phyloP scores from a whole-genome alignment of 1,284 basidiomycete species.

The Spongispora temasekensis region DNA sequence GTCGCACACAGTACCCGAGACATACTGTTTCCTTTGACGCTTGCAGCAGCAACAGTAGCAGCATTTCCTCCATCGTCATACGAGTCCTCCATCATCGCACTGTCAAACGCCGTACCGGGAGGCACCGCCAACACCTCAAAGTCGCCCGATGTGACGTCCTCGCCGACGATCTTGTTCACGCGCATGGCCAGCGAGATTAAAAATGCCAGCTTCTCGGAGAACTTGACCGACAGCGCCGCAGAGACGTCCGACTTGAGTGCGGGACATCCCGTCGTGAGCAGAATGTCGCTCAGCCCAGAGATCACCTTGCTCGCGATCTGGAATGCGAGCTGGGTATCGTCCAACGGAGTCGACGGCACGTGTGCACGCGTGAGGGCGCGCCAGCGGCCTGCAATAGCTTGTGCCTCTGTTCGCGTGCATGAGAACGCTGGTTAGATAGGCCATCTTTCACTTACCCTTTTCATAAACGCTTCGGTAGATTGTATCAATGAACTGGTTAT shows the following conservation, averaged over 20 bases:
- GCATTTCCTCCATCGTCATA: conserved; percentile 28
- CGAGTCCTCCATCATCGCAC: conserved; percentile 32
- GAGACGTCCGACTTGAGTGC: conserved; percentile 19
- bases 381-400: conserved; percentile 36
- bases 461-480: conserved; percentile 30
- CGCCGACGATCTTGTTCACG: conserved; percentile 35
- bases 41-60: conserved; percentile 7
- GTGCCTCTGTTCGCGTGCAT: conserved; percentile 27
- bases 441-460: conserved; percentile 17
- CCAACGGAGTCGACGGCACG: conserved; percentile 22
- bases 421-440: background rate
- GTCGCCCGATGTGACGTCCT: conserved; percentile 37
- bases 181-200: conserved; percentile 28
- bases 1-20: conserved; percentile 34
- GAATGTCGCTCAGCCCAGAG: conserved; percentile 30
- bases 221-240: conserved; percentile 25
- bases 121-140: conserved; percentile 33
- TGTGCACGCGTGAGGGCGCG: conserved; percentile 34
- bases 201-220: conserved; percentile 32
- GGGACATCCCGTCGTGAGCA: conserved; percentile 31
- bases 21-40: background rate
- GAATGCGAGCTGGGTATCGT: conserved; percentile 25
- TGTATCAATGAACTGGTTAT: conserved; percentile 27
- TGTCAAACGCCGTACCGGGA: conserved; percentile 29
- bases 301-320: conserved; percentile 25